Conservation (phyloP, 768 basidiomycete species). For the Termitomyces sp. region DNA sequence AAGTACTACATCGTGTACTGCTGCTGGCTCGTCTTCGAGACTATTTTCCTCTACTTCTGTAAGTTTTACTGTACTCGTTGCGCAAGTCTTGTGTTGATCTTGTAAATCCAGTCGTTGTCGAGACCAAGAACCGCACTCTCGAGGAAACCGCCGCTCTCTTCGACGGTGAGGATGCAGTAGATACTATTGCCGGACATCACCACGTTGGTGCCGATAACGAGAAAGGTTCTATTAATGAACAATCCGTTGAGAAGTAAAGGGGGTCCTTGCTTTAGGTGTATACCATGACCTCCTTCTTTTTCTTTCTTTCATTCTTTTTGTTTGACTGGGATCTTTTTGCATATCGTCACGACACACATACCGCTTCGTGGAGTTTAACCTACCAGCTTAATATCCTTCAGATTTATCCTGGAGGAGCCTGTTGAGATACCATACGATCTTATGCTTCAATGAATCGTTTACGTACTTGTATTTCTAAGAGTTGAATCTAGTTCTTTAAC, state of each 20-base stretch:
- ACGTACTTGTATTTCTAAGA: slow-evolving; percentile 3
- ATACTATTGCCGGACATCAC: slow-evolving; percentile 26
- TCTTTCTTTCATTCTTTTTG: background rate
- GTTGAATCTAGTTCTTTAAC: background rate
- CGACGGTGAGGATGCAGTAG: slow-evolving; percentile 56
- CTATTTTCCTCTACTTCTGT: slow-evolving; percentile 60
- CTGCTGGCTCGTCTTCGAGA: slow-evolving; percentile 63
- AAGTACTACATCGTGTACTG: slow-evolving; percentile 79
- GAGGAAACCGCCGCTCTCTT: slow-evolving; percentile 82
- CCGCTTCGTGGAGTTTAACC: background rate
- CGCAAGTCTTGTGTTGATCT: background rate
- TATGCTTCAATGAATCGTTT: slow-evolving; percentile 4
- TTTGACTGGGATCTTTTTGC: background rate
- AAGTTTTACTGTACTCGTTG: slow-evolving; percentile 8
- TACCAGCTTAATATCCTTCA: slow-evolving; percentile 5
- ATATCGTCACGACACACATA: background rate
- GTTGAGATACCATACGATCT: background rate
- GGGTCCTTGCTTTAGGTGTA: background rate
- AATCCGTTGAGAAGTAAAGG: slow-evolving; percentile 14
- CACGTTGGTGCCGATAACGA: slow-evolving; percentile 24
- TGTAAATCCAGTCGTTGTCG: slow-evolving; percentile 38
- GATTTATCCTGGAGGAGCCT: background rate
- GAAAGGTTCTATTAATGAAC: slow-evolving; percentile 28
- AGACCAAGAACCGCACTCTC: slow-evolving; percentile 68
- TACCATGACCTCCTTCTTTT: background rate